Evolutionary conservation across 495 filamentous ascomycete species (phyloP), one percentile per base, ranked within the genome.

Genomic region (Aspergillus olivimuriae): DNA sequence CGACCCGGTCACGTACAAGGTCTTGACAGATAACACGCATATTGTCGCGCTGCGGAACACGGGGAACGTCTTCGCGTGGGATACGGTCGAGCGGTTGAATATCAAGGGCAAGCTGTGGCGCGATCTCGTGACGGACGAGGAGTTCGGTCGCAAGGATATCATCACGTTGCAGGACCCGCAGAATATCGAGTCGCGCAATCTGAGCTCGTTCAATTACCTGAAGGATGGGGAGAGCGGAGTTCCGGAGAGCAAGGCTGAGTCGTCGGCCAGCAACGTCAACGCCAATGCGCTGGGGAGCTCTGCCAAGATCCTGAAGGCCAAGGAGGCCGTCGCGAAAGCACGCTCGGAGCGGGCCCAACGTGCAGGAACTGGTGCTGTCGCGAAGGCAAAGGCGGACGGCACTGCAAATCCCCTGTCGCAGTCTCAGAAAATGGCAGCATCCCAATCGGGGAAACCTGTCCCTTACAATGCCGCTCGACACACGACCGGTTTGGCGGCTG

Each of bases 41-140:
- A 85, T 99, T 34, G 87, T 97, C 34, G 89, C 90, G 21, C 69
- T 99, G 46, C 73, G 82, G 36, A 88, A 86, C 52, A 86, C 88
- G 28, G 89, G 87, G 24, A 97, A 97, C 67, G 94, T 95, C 5
- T 99, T 95, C 58, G 81, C 89, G 8, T 95, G 83, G 79, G 92
- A 97, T 57, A 99, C 92, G 2, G 76, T 97, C 9, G 88, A 97
- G 61, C 76, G 88, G 49, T 75, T 97, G 61, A 99, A 99, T 66
- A 83, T 97, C 63, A 99, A 97, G 70, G 80, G 90, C 39, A 99
- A 95, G 78, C 82, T 94, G 72, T 99, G 92, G 92, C 74, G 72
- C 41, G 92, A 99, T 63, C 66, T 99, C 4, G 81, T 97, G 12
- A 87, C 81, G 53, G 91, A 97, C 51, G 76, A 76, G 47, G 87